Conservation (phyloP, 495 filamentous ascomycete species). For the Paragyromitra xinjiangensis region DNA sequence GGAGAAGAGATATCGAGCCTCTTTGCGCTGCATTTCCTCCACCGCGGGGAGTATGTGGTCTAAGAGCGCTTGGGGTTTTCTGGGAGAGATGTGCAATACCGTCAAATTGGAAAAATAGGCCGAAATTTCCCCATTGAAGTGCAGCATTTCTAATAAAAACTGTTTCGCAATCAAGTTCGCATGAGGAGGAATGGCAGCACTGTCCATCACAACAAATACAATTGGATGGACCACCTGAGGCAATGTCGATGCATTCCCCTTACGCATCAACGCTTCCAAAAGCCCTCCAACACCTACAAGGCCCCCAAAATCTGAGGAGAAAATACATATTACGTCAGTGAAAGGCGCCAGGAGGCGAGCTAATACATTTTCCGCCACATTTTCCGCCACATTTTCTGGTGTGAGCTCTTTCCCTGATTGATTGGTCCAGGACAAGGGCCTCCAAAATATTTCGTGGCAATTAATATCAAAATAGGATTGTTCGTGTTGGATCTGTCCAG, state of each 20-base stretch:
- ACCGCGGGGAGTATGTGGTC: constrained; percentile 33
- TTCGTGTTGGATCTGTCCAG: not conserved
- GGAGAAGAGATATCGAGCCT: constrained; percentile 43
- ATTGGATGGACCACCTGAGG: constrained; percentile 38
- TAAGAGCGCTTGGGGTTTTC: constrained; percentile 30
- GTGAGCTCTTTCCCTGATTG: not conserved
- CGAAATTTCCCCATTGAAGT: constrained; percentile 41
- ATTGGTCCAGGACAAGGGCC: constrained; percentile 13
- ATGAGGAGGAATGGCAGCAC: constrained; percentile 10
- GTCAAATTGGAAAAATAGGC: constrained; percentile 46
- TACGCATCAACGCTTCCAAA: constrained; percentile 39
- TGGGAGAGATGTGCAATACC: constrained; percentile 42
- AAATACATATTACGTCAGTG: constrained; percentile 49
- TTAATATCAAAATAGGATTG: not conserved
- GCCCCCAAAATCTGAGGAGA: constrained; percentile 44
- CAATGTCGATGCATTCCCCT: constrained; percentile 32
- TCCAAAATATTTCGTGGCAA: constrained; percentile 15
- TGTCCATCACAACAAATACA: constrained; percentile 7
- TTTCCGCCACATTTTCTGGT: constrained; percentile 6
- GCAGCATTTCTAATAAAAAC: constrained; percentile 48
- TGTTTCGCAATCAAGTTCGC: constrained; percentile 45
- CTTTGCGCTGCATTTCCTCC: constrained; percentile 41
- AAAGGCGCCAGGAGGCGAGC: constrained; percentile 43
- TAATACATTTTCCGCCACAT: too few relatives aligned
- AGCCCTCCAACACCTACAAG: constrained; percentile 43